Conservation (phyloP, 2,329 filamentous ascomycete species). For the Sporothrix humicola region DNA sequence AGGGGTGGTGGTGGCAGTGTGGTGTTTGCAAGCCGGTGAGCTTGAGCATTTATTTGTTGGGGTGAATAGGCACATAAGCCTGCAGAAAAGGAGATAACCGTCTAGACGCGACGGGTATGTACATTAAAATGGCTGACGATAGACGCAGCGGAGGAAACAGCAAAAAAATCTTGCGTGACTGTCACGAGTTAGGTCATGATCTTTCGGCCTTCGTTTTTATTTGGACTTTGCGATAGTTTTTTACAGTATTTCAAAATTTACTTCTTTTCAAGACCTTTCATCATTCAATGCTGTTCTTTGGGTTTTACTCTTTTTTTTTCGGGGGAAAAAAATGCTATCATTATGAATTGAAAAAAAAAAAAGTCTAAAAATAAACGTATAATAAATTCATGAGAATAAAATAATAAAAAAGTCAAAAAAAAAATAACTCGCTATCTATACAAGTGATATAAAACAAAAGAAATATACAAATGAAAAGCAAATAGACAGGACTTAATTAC, state of each 20-base stretch:
- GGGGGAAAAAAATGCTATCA: no score
- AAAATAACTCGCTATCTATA: not conserved
- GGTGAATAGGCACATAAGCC: not conserved
- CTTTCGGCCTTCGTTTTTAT: not conserved
- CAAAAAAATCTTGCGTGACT: not conserved
- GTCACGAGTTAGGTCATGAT: not conserved
- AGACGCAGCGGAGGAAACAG: conserved; percentile 8
- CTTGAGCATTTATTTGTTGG: no score
- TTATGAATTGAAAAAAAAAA: not conserved
- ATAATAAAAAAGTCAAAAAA: not conserved
- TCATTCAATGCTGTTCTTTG: no score
- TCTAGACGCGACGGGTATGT: not conserved
- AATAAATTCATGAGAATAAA: not conserved
- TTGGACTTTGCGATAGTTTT: not conserved
- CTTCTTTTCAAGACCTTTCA: no score
- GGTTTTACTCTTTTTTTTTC: no score
- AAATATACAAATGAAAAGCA: not conserved
- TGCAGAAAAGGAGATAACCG: not conserved
- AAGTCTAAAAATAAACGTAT: not conserved
- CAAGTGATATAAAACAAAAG: not conserved
- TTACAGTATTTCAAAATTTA: not conserved
- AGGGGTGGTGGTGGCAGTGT: not conserved
- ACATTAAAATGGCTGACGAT: conserved; percentile 2
- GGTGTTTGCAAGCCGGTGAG: not conserved
- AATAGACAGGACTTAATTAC: not conserved